Percentiles rank a stretch among this genome's conserved stretches.
Evolutionary conservation across 2,329 filamentous ascomycete genomes (phyloP).

Genomic region (Mariannaea sp.): DNA sequence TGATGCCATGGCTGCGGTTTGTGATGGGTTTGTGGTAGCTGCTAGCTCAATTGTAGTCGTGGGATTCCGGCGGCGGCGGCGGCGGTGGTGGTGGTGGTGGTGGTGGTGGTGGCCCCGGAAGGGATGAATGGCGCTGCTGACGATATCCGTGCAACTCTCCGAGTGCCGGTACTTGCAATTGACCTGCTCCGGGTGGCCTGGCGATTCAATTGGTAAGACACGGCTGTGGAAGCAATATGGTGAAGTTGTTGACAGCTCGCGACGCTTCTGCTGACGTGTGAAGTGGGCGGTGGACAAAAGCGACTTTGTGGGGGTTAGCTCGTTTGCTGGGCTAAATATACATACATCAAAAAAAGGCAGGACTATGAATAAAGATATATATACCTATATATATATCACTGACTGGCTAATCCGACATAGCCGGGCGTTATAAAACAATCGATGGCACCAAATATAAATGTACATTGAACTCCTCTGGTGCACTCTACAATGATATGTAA

Average conservation of each 20-base stretch:
- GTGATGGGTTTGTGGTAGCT: constrained; percentile 13
- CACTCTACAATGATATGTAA: too few relatives aligned
- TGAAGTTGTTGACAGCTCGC: not conserved
- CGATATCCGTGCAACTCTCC: not conserved
- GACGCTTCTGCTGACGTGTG: not conserved
- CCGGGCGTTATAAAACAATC: too few relatives aligned
- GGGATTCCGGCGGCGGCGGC: not conserved
- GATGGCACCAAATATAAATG: too few relatives aligned
- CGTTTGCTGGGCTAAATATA: constrained; percentile 2
- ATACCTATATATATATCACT: too few relatives aligned
- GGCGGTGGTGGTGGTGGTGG: not conserved
- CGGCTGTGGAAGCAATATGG: not conserved
- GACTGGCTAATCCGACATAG: too few relatives aligned
- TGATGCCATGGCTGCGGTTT: constrained; percentile 12
- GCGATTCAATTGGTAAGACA: not conserved
- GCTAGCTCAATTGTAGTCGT: not conserved
- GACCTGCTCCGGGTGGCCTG: not conserved
- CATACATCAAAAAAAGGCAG: too few relatives aligned
- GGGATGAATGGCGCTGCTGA: not conserved
- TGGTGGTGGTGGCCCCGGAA: not conserved
- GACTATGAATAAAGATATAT: too few relatives aligned
- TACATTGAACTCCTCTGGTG: too few relatives aligned
- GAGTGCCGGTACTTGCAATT: not conserved
- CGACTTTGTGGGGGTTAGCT: not conserved
- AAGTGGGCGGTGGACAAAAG: not conserved